phyloP scores from a whole-genome alignment of 73 alveolate species.

The Uronychia binucleata region DNA sequence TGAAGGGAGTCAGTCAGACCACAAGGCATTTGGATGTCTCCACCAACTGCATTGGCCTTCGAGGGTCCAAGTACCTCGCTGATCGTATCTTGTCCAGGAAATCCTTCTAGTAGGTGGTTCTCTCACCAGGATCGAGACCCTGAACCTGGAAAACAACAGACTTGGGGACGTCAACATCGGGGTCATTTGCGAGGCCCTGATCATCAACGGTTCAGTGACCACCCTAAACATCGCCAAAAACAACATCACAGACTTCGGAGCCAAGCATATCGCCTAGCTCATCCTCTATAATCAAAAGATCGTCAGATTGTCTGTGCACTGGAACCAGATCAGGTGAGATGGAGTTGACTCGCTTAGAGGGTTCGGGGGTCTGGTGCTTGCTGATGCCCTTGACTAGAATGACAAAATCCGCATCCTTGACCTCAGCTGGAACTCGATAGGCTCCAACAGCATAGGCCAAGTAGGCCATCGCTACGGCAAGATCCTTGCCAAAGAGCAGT shows the following conservation, averaged over 20 bases:
- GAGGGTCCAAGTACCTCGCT: background rate
- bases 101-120: background rate
- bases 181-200: background rate
- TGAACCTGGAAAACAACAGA: background rate
- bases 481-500: slow-evolving; percentile 8
- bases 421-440: slow-evolving; percentile 63
- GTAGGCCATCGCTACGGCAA: slow-evolving; percentile 3
- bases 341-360: background rate
- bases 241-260: slow-evolving; percentile 45
- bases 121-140: background rate
- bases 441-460: slow-evolving; percentile 20
- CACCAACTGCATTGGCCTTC: background rate
- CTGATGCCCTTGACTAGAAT: slow-evolving; percentile 48
- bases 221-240: slow-evolving; percentile 42
- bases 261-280: slow-evolving; percentile 28
- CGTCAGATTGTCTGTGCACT: slow-evolving; percentile 37
- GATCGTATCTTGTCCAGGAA: background rate
- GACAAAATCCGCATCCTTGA: slow-evolving; percentile 44
- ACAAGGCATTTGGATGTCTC: background rate
- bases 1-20: background rate
- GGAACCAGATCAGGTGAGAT: slow-evolving; percentile 50
- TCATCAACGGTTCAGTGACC: background rate
- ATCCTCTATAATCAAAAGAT: slow-evolving; percentile 27
- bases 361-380: slow-evolving; percentile 47
- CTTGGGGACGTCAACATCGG: background rate